Percentiles rank a stretch among this genome's conserved stretches.
phyloP scores from a whole-genome alignment of 495 filamentous ascomycete species.

The Xylaria scruposa region DNA sequence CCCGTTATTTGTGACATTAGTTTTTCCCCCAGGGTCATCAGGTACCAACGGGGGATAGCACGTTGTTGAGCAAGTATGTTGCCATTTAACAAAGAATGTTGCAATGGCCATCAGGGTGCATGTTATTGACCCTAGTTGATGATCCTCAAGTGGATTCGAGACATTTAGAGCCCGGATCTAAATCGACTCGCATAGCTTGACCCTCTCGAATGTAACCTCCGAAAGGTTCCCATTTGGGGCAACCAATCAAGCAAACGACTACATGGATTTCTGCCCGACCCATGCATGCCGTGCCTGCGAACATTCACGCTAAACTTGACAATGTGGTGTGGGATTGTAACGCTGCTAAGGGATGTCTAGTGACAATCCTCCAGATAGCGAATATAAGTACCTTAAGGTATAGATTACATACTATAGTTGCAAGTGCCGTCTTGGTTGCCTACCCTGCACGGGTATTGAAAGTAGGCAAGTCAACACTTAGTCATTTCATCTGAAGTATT shows the following conservation, averaged over 20 bases:
- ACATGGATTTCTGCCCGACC: background rate
- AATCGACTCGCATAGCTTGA: background rate
- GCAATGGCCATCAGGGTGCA: background rate
- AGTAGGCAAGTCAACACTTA: background rate
- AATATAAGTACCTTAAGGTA: background rate
- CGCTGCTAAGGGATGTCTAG: background rate
- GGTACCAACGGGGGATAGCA: background rate
- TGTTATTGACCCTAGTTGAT: background rate
- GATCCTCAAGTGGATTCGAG: background rate
- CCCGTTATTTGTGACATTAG: background rate
- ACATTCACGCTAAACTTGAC: background rate
- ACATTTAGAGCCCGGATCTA: background rate
- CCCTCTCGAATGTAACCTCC: conserved; percentile 5
- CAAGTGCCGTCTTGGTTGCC: background rate
- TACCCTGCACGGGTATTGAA: background rate
- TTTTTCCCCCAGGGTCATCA: background rate
- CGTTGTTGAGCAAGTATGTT: background rate
- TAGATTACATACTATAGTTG: background rate
- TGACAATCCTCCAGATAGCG: background rate
- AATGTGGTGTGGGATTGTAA: conserved; percentile 8
- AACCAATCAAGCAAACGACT: background rate
- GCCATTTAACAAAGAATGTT: background rate
- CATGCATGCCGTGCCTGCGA: background rate
- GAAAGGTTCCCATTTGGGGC: background rate
- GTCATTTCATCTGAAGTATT: background rate